These are phyloP conservation scores for Hypomyces perniciosus DNA, from an alignment of 2,329 filamentous ascomycete genomes.

Conservation along the genomic window DNA sequence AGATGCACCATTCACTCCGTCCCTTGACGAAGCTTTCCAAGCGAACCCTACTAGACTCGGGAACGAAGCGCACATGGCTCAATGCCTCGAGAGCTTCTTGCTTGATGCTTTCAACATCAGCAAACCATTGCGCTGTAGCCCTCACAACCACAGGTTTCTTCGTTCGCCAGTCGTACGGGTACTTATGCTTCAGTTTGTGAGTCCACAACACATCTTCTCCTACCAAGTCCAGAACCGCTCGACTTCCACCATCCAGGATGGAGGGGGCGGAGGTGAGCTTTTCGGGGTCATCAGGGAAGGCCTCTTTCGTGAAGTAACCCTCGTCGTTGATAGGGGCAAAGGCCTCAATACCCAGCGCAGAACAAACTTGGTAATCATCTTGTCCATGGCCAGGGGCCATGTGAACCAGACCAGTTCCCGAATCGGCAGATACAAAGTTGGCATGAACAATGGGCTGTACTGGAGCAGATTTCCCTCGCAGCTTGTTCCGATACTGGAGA, in stretches of 20 bases:
- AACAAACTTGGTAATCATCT: constrained; percentile 87
- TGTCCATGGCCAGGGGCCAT: constrained; percentile 92
- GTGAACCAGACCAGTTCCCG: constrained; percentile 94
- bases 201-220: constrained; percentile 58
- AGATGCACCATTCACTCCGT: constrained; percentile 96
- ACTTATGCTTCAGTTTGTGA: constrained; percentile 79
- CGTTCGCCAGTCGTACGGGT: constrained; percentile 96
- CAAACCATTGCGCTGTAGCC: constrained; percentile 97
- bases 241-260: constrained; percentile 65
- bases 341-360: constrained; percentile 61
- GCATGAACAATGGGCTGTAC: constrained; percentile 71
- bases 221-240: constrained; percentile 64
- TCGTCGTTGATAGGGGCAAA: constrained; percentile 79
- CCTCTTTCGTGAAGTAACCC: constrained; percentile 74
- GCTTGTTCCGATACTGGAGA: constrained; percentile 63
- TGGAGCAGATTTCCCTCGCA: constrained; percentile 53
- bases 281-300: constrained; percentile 63
- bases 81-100: constrained; percentile 64
- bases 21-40: constrained; percentile 82
- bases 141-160: constrained; percentile 87
- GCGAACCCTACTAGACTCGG: constrained; percentile 64
- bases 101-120: constrained; percentile 82
- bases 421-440: constrained; percentile 80
- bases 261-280: constrained; percentile 60
- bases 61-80: constrained; percentile 69